Base-by-base conservation (phyloP, 176 grass and related monocot genomes). In the Echinochloa phyllopogon region DNA sequence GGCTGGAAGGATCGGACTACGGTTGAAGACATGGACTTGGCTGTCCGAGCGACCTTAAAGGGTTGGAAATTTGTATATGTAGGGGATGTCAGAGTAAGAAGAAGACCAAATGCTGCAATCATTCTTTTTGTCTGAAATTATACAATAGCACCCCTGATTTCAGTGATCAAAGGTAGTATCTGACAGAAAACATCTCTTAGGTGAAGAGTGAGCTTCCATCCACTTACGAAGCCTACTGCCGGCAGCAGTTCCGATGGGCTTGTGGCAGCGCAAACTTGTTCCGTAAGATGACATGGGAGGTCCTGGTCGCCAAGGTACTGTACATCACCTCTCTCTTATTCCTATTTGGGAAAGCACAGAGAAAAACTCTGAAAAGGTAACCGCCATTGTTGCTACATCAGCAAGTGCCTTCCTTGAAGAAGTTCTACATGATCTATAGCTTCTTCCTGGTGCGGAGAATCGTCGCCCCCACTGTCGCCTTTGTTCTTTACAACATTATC, bases 401-500 rank as follows among this genome's bases (percentile, higher is more conserved):
- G 92, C 90, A 94, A 42, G 84, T 93, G 64, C 94, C 95, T 13
- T 44, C 84, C 11, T 57, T 92, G 64, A 94, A 97, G 95, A 97
- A 94, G 89, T 83, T 93, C 75, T 55, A 97, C 76, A 87, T 97
- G 92, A 82, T 93, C 79, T 97, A 97, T 83, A 93, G 90, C 75
- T 97, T 94, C 87, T 97, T 97, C 87, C 89, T 97, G 49, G 90
- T 94, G 23, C 71, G 95, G 64, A 90, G 92, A 85, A 79, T 97
- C 65, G 69, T 94, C 16, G 92, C 84, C 13, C 92, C 92, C 27
- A 83, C 78, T 3, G 86, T 93, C 20, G 55, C 92, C 45, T 94
- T 92, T 76, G 40, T 90, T 62, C 92, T 97, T 85, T 97, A 91
- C 72, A 94, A 89, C 71, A 27, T 91, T 62, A 91, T 93, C 45